These are phyloP conservation scores for Senecio squalidus DNA, from an alignment of 140 eudicot genomes.

Conservation along the genomic window DNA sequence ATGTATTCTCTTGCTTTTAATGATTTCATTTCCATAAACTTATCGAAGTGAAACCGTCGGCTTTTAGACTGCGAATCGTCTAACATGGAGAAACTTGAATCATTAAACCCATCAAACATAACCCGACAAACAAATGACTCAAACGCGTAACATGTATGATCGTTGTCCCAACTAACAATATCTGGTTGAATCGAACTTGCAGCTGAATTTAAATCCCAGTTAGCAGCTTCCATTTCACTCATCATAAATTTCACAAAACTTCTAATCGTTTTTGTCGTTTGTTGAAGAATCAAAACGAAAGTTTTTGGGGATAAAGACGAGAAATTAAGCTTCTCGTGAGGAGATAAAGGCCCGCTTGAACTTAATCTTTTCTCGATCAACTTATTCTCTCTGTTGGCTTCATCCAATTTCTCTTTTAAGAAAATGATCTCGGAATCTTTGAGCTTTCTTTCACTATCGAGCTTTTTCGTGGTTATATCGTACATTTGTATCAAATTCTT, in stretches of 20 bases:
- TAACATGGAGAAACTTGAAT: constrained; percentile 35
- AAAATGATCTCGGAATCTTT: constrained; percentile 73
- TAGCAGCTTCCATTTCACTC: constrained; percentile 69
- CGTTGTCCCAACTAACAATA: constrained; percentile 30
- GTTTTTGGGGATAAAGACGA: constrained; percentile 38
- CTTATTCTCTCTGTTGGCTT: constrained; percentile 50
- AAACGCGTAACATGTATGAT: constrained; percentile 52
- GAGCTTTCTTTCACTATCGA: constrained; percentile 53
- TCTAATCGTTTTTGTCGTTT: constrained; percentile 40
- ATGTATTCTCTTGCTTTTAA: constrained; percentile 53
- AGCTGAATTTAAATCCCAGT: constrained; percentile 77
- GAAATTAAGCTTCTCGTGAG: constrained; percentile 32
- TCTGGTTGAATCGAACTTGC: constrained; percentile 57
- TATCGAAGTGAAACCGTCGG: constrained; percentile 34
- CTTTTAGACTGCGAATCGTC: constrained; percentile 20
- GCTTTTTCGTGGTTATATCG: constrained; percentile 47
- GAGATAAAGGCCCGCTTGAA: constrained; percentile 46
- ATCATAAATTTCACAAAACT: constrained; percentile 48
- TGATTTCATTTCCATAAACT: constrained; percentile 47
- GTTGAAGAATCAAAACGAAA: constrained; percentile 35
- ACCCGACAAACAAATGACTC: constrained; percentile 69
- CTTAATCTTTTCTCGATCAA: constrained; percentile 52
- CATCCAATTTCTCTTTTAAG: constrained; percentile 58
- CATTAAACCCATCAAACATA: constrained; percentile 75
- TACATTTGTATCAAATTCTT: constrained; percentile 55